These are phyloP conservation scores for Phytophthora sp. DNA, from an alignment of 352 stramenopile genomes.

Conservation along the genomic window DNA sequence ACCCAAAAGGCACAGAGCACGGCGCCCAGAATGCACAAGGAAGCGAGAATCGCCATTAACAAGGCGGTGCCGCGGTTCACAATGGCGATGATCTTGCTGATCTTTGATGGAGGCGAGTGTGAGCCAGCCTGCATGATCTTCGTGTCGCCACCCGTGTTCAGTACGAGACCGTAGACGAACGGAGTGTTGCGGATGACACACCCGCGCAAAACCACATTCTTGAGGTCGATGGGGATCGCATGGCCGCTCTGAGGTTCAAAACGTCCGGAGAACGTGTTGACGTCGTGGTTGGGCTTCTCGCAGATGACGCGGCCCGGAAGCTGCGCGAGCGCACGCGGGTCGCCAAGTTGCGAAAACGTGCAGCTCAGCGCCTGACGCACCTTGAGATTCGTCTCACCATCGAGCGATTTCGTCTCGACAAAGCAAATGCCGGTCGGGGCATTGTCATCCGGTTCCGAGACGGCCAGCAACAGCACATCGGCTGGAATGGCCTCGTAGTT, in stretches of 20 bases:
- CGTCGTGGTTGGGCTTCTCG: constrained; percentile 87
- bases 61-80: constrained; percentile 82
- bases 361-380: constrained; percentile 82
- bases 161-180: constrained; percentile 79
- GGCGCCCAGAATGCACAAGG: constrained; percentile 76
- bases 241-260: constrained; percentile 79
- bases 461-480: constrained; percentile 79
- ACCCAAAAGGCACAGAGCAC: constrained; percentile 79
- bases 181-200: constrained; percentile 88
- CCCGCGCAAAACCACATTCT: constrained; percentile 81
- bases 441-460: constrained; percentile 67
- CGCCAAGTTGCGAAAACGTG: constrained; percentile 83
- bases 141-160: constrained; percentile 84
- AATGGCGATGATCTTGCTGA: constrained; percentile 85
- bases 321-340: constrained; percentile 68
- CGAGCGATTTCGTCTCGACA: constrained; percentile 87
- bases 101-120: constrained; percentile 70
- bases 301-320: constrained; percentile 73
- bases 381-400: constrained; percentile 90
- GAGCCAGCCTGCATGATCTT: constrained; percentile 90
- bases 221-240: constrained; percentile 85
- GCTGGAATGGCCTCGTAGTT: constrained; percentile 89
- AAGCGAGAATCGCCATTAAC: constrained; percentile 73
- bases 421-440: constrained; percentile 83
- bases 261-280: constrained; percentile 85